Base-by-base conservation (phyloP, 2,329 filamentous ascomycete species). In the Paraphaeosphaeria minitans region DNA sequence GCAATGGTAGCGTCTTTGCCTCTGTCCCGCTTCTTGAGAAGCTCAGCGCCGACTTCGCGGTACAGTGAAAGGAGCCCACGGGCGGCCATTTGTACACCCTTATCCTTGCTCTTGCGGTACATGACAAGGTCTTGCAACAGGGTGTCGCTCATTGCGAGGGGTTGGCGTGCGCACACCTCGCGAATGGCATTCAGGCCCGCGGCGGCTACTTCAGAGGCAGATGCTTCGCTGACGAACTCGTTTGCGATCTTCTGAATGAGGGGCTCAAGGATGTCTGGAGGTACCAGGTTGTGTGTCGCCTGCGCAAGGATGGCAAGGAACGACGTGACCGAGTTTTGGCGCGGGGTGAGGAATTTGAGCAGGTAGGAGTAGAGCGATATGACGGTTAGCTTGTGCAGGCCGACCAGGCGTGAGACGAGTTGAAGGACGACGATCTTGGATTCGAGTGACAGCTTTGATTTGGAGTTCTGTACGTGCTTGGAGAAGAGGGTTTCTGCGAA, bases 21-120 rank as follows among this genome's bases (percentile, higher is more conserved):
- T 68, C 95, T 87, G 74, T 97, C 95, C 71, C 90, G 87, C 82
- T 92, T 96, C 78, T 89, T 90, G 59, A 99, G 81, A 80, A 98
- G 85, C 66, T 96, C 91, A 0, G 95, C 92, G 37, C 90, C 93
- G 14, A 97, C 90, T 72, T 98, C 93, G 66, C 95, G 85, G 81
- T 96, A 99, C 6, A 99, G 83, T 24, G 92, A 92, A 43, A 99
- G 82, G 7, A 99, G 82, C 63, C 95, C 94, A 76, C 95, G 94
- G 14, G 94, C 93, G 8, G 95, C 95, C 95, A 99, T 98, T 86
- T 96, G 93, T n/a, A 95, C 91, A 59, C 94, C 93, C 82, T 98
- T 99, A 74, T 99, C 95, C 75, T 99, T 99, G 74, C 92, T 96
- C 82, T 96, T 97, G 60, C 92, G 87, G 79, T 99, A 98, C 65